Base-by-base conservation (phyloP, 192 early-diverging fungal species). In the Backusella parvicylindrica region DNA sequence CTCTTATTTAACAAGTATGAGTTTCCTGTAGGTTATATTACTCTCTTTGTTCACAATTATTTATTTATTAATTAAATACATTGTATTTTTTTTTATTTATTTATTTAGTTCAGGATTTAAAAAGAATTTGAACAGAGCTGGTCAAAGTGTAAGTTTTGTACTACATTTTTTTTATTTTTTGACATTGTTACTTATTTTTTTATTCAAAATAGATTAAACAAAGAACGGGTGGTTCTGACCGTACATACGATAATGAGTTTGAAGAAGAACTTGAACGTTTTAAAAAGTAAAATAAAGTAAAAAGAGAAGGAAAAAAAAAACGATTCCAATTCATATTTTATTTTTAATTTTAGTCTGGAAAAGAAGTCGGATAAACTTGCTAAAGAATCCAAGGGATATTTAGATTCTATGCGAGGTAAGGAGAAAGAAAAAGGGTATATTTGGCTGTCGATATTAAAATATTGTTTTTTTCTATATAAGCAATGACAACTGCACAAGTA, bases 331-430 rank as follows among this genome's bases (percentile, higher is more conserved):
- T n/a, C n/a, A n/a, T n/a, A n/a, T n/a, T n/a, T 37, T 9, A 9
- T 32, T 43, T n/a, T 15, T 53, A n/a, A n/a, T 32, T 23, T 23
- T 69, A 96, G 94, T 47, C 86, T 97, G 35, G 95, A 99, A 82
- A 75, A 80, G 33, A 96, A 95, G 64, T 86, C 91, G 0, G 92
- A 96, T 76, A 91, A 88, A 38, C 83, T 98, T 2, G 88, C 95
- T 76, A 94, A 93, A 73, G 96, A 99, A 79, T 89, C 98, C 12
- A 97, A 97, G 78, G 94, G 94, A 56, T 98, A 98, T 79, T 86
- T 97, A 37, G 91, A 95, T 75, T 90, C 95, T 36, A 85, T 99
- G 41, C 71, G 92, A 79, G 88, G 93, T 92, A 82, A 31, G 56
- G 50, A 33, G 64, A 65, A 6, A 35, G 6, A 35, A 35, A 35